Percentiles rank a stretch among this genome's conserved stretches.
Conservation (phyloP, 2,329 filamentous ascomycete species). For the Calonectria pteridis region DNA sequence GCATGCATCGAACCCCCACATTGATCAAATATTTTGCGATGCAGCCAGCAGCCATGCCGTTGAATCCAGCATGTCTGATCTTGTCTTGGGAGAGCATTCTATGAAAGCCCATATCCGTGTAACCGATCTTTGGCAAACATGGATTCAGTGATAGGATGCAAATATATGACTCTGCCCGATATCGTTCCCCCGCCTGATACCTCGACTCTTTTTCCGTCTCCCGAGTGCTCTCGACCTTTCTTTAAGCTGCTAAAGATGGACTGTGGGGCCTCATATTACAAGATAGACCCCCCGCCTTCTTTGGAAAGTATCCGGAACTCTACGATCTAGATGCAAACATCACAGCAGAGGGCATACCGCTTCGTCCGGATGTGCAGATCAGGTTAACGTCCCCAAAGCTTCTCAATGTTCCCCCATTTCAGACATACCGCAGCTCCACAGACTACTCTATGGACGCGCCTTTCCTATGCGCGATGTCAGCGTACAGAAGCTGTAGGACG, state of each 20-base stretch:
- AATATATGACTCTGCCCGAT: not conserved
- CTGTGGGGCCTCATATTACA: not conserved
- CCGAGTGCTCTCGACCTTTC: not conserved
- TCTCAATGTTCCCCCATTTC: not conserved
- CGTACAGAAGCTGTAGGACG: not conserved
- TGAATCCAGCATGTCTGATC: not conserved
- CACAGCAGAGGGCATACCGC: not conserved
- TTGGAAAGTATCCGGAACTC: not conserved
- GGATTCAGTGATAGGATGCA: not conserved
- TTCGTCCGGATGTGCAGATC: not conserved
- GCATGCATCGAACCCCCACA: not conserved
- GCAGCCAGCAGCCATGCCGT: not conserved
- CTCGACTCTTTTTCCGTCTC: not conserved
- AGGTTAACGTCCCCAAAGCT: not conserved
- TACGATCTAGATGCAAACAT: not conserved
- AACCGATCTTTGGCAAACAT: not conserved
- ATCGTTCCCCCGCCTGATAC: not conserved
- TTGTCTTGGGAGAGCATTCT: not conserved
- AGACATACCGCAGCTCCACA: not conserved
- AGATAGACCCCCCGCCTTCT: not conserved
- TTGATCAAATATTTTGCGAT: not conserved
- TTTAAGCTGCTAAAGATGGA: not conserved
- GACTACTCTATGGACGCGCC: not conserved
- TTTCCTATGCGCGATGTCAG: not conserved
- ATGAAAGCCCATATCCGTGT: not conserved